phyloP scores from a whole-genome alignment of 225 moss, liverwort and hornwort genomes.

The Physcomitrium patens region DNA sequence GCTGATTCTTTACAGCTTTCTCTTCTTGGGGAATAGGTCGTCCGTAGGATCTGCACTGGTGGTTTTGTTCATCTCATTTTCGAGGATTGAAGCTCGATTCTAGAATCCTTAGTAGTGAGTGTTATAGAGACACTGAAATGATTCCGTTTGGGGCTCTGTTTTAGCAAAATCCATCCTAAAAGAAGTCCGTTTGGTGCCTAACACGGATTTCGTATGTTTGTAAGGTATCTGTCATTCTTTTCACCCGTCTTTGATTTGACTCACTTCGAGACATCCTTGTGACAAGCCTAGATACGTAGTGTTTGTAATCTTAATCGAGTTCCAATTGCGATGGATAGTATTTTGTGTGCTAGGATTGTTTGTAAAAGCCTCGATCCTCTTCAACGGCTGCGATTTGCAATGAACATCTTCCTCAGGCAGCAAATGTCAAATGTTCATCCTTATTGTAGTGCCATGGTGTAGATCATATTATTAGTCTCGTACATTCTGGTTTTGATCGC shows the following conservation, averaged over 20 bases:
- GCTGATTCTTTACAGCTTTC: neutral
- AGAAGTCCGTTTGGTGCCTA: too few relatives aligned
- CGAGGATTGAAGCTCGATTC: too few relatives aligned
- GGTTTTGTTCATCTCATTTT: neutral
- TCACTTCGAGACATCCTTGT: neutral
- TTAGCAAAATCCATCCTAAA: too few relatives aligned
- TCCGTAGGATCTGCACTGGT: neutral
- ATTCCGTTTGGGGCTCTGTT: too few relatives aligned
- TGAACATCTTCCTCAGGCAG: slow-evolving; percentile 2
- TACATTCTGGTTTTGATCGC: neutral
- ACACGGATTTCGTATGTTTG: too few relatives aligned
- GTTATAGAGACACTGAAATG: too few relatives aligned
- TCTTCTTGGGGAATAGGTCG: slow-evolving; percentile 3
- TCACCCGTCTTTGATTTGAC: neutral
- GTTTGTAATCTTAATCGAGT: neutral
- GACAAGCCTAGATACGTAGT: neutral
- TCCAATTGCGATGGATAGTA: neutral
- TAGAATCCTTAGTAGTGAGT: too few relatives aligned
- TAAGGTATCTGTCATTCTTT: neutral
- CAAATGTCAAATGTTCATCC: neutral
- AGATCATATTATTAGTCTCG: neutral
- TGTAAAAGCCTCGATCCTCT: neutral
- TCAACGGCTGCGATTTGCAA: neutral
- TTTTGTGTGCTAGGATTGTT: neutral
- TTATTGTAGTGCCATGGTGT: neutral